phyloP scores from a whole-genome alignment of 768 basidiomycete genomes.

The Phlebiopsis flavidoalba region DNA sequence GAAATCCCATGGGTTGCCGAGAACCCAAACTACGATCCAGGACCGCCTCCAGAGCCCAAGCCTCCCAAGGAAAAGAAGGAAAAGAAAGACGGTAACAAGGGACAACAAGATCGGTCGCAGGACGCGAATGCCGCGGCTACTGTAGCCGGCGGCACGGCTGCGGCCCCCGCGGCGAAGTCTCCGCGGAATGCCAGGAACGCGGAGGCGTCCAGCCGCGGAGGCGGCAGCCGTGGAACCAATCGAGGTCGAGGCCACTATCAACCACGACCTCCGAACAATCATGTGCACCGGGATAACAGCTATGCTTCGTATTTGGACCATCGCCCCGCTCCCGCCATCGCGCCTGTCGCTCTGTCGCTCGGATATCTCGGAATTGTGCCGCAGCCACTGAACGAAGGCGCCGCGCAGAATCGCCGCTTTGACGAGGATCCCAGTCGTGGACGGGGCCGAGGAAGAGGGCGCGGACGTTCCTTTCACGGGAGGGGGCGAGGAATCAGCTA shows the following conservation, averaged over 20 bases:
- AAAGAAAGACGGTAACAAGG: background rate
- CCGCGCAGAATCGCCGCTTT: background rate
- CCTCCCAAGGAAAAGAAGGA: slow-evolving; percentile 20
- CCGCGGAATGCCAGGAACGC: background rate
- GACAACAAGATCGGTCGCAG: background rate
- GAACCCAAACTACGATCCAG: slow-evolving; percentile 71
- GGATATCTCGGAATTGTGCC: background rate
- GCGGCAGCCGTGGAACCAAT: background rate
- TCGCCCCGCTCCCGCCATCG: background rate
- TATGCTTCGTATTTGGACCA: background rate
- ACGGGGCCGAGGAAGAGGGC: background rate
- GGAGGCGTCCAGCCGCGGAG: background rate
- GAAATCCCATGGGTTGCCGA: slow-evolving; percentile 41
- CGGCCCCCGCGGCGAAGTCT: background rate
- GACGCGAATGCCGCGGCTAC: background rate
- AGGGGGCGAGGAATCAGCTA: too few relatives aligned
- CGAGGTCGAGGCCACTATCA: background rate
- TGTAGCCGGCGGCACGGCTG: background rate
- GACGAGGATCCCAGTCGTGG: background rate
- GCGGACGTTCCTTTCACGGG: too few relatives aligned
- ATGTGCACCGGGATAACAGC: background rate
- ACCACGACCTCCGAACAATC: background rate
- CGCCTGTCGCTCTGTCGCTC: background rate
- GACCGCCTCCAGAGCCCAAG: slow-evolving; percentile 53
- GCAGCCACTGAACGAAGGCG: background rate